Evolutionary conservation across 169 alveolate species (phyloP).

Genomic region (Babesia sp.): DNA sequence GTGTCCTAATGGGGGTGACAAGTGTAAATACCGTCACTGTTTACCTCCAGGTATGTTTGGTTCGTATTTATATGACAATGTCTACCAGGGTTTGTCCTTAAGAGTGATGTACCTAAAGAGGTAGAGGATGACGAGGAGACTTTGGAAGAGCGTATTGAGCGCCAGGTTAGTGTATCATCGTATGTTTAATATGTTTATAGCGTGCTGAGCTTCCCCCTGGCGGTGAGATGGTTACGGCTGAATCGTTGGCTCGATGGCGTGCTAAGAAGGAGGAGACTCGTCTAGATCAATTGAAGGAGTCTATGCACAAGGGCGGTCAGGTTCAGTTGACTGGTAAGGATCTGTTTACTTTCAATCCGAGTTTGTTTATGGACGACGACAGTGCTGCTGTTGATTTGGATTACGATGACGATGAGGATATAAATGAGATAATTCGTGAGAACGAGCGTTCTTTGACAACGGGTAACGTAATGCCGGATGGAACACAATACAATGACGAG

Average conservation of each 20-base stretch:
- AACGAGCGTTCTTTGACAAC: slow-evolving; percentile 39
- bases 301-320: slow-evolving; percentile 48
- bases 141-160: slow-evolving; percentile 63
- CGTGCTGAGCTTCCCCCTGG: slow-evolving; percentile 66
- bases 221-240: slow-evolving; percentile 69
- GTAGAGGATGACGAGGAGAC: slow-evolving; percentile 70
- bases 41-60: slow-evolving; percentile 92
- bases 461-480: slow-evolving; percentile 60
- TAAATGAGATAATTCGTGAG: slow-evolving; percentile 58
- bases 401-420: slow-evolving; percentile 63
- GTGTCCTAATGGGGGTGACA: slow-evolving; percentile 98
- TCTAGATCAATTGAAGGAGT: slow-evolving; percentile 56
- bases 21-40: slow-evolving; percentile 95
- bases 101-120: slow-evolving; percentile 60
- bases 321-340: slow-evolving; percentile 67
- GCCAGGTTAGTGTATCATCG: slow-evolving; percentile 42
- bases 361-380: slow-evolving; percentile 71
- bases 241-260: slow-evolving; percentile 58
- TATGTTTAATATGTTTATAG: background rate
- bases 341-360: slow-evolving; percentile 67
- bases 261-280: slow-evolving; percentile 52
- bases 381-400: slow-evolving; percentile 67
- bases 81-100: slow-evolving; percentile 46
- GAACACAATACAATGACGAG: slow-evolving; percentile 14
- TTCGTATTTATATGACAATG: background rate